These are phyloP conservation scores for Hapsidospora chrysogenum DNA, from an alignment of 495 filamentous ascomycete species.

Conservation along the genomic window DNA sequence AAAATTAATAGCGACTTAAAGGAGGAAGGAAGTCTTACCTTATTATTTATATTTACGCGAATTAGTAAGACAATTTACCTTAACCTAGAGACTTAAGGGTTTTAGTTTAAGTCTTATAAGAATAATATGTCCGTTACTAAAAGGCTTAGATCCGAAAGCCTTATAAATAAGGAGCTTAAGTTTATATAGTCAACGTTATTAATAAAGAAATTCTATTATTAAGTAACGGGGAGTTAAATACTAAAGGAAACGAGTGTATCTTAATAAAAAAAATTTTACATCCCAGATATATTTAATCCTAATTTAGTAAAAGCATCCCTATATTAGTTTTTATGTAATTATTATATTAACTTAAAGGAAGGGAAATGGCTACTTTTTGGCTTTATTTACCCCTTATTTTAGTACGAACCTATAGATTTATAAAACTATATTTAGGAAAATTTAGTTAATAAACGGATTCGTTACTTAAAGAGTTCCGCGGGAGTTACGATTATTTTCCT, in stretches of 20 bases:
- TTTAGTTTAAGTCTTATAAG: neutral
- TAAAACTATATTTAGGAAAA: no score
- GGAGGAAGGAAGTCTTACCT: no score
- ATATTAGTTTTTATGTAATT: neutral
- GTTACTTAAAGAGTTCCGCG: no score
- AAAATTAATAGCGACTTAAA: no score
- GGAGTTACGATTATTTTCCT: neutral
- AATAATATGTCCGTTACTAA: neutral
- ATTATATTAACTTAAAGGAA: neutral
- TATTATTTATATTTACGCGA: neutral
- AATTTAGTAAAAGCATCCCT: neutral
- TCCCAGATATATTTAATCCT: neutral
- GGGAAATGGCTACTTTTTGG: neutral
- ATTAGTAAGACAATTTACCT: neutral
- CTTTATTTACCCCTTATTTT: neutral
- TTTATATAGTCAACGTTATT: neutral
- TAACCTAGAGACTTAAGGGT: neutral
- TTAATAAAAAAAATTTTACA: neutral
- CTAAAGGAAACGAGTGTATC: neutral
- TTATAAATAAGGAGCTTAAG: neutral
- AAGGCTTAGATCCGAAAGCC: neutral
- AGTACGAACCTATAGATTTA: no score
- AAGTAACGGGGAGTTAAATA: neutral
- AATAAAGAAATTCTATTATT: neutral
- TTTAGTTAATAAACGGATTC: neutral